Base-by-base conservation (phyloP, 352 stramenopile species). In the Chrysophaeum taylorii region DNA sequence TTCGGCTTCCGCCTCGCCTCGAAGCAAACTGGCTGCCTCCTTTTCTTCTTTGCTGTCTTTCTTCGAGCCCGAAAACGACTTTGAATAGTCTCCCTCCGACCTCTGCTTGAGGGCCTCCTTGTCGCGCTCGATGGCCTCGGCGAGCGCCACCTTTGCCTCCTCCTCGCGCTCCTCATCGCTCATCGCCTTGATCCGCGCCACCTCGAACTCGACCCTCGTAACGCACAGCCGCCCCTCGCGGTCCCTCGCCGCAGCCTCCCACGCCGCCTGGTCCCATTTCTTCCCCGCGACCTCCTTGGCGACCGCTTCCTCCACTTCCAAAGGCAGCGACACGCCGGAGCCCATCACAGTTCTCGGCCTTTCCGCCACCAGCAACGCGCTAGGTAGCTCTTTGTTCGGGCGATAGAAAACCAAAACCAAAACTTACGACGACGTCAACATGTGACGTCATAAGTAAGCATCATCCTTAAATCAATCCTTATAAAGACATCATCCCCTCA, bases 21-120 rank as follows among this genome's bases (percentile, higher is more conserved):
- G 45, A 12, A 70, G 37, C 25, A 64, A 21, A 9, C 1, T 5
- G 2, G 64, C 42, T 12, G 52, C 37, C 21, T 42, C 37, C 36
- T 36, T 42, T 21, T 70, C 64, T 1, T 63, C 41, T 31, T 70
- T 57, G 25, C n/a, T 63, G 41, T 57, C 41, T 31, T 62, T 31
- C 50, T 27, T 31, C 25, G 9, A 39, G 7, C 64, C 64, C 4
- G 12, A 27, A 33, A 70, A 29, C 14, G 12, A 14, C 23, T 70
- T 57, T 21, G 7, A 36, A 21, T 36, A 70, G 35, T 70, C 64
- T 21, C 33, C 9, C 36, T 63, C 39, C 39, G 50, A 25, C 50
- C 2, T 21, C 25, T 9, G 2, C 50, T 35, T 37, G 50, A 2
- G n/a, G n/a, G n/a, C n/a, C 50, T 62, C 25, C 50, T 2, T 14